Evolutionary conservation across 1,139 yeast species (phyloP).

Genomic region (Ogataea hybrid): DNA sequence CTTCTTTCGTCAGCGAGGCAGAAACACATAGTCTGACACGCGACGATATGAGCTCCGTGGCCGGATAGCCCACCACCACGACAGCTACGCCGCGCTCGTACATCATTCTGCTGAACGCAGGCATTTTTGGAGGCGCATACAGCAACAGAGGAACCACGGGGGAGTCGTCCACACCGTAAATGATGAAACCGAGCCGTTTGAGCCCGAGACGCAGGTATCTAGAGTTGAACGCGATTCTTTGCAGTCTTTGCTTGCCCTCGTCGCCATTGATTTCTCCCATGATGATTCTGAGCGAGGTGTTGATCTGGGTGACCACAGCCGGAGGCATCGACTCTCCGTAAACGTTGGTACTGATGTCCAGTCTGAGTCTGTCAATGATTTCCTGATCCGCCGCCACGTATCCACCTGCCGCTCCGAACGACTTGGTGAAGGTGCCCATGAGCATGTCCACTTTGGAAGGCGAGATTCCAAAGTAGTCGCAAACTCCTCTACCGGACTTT

Average conservation of each 20-base stretch:
- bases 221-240: slow-evolving; percentile 93
- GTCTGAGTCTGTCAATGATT: slow-evolving; percentile 70
- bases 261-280: slow-evolving; percentile 85
- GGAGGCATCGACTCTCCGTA: slow-evolving; percentile 89
- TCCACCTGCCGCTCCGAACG: slow-evolving; percentile 99
- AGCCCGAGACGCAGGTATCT: slow-evolving; percentile 89
- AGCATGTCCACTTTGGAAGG: slow-evolving; percentile 77
- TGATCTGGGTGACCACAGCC: slow-evolving; percentile 86
- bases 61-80: slow-evolving; percentile 97
- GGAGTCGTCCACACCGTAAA: slow-evolving; percentile 93
- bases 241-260: slow-evolving; percentile 87
- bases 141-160: slow-evolving; percentile 91
- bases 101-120: slow-evolving; percentile 83
- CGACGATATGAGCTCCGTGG: slow-evolving; percentile 87
- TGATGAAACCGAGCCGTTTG: slow-evolving; percentile 88
- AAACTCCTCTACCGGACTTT: slow-evolving; percentile 88
- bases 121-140: slow-evolving; percentile 92
- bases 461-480: slow-evolving; percentile 84
- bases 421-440: slow-evolving; percentile 97
- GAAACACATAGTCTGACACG: slow-evolving; percentile 93
- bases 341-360: slow-evolving; percentile 68
- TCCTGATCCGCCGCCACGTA: slow-evolving; percentile 75
- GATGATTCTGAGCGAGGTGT: slow-evolving; percentile 74
- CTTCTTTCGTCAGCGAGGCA: slow-evolving; percentile 89
- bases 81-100: slow-evolving; percentile 82